Conservation (phyloP, 2,329 filamentous ascomycete genomes). For the Amauroascus verrucosus region DNA sequence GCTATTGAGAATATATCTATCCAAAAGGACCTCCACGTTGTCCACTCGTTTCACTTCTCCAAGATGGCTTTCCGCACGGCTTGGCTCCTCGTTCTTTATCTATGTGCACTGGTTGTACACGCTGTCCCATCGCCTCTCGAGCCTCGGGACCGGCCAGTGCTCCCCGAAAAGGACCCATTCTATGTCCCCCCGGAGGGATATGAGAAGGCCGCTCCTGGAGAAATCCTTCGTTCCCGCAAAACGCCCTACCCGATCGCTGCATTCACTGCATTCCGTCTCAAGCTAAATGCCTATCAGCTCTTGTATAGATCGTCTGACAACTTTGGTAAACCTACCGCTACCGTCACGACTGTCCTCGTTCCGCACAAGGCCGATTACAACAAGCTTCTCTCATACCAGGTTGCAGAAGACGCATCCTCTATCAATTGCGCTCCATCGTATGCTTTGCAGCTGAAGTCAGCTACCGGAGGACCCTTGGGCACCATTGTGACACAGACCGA, state of each 20-base stretch:
- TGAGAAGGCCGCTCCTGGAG: conserved; percentile 21
- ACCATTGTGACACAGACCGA: conserved; percentile 27
- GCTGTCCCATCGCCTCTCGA: conserved; percentile 4
- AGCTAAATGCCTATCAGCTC: conserved; percentile 28
- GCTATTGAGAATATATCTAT: too few relatives aligned
- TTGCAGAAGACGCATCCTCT: conserved; percentile 24
- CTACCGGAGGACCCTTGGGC: conserved; percentile 29
- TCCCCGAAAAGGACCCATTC: conserved; percentile 23
- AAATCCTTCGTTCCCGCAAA: conserved; percentile 22
- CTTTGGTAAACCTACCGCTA: conserved; percentile 27
- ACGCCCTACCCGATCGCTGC: conserved; percentile 21
- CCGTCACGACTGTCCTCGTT: conserved; percentile 34
- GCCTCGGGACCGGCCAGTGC: conserved; percentile 11
- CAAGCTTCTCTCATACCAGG: conserved; percentile 37
- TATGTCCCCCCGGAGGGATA: conserved; percentile 24
- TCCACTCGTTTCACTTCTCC: neutral
- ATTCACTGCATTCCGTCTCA: conserved; percentile 18
- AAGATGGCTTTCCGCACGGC: conserved; percentile 8
- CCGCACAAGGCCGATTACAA: conserved; percentile 25
- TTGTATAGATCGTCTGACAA: conserved; percentile 35
- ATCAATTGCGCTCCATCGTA: conserved; percentile 25
- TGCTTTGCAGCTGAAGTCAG: conserved; percentile 29
- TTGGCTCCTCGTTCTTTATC: conserved; percentile 9
- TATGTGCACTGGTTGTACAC: conserved; percentile 6
- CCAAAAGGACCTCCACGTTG: neutral